phyloP scores from a whole-genome alignment of 1,284 basidiomycete genomes.

The Cryptococcus hybrid region DNA sequence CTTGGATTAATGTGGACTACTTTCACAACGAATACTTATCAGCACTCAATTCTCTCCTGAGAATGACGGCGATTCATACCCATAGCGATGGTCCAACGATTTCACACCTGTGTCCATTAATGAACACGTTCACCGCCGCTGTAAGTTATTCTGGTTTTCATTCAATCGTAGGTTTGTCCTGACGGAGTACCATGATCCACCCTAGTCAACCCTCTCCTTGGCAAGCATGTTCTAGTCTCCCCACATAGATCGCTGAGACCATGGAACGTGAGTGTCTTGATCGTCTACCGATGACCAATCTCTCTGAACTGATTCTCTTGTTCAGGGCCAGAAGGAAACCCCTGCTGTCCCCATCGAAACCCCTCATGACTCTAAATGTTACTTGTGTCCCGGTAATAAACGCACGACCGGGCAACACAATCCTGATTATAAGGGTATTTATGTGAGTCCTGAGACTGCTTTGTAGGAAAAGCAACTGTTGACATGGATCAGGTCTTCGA shows the following conservation, averaged over 20 bases:
- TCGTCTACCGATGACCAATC: not conserved
- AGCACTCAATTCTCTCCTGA: too few species aligned
- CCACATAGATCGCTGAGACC: conserved; percentile 62
- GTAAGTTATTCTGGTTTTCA: too few species aligned
- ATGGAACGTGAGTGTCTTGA: conserved; percentile 35
- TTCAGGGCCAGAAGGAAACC: conserved; percentile 72
- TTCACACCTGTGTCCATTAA: too few species aligned
- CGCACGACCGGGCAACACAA: conserved; percentile 73
- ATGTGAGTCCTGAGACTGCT: conserved; percentile 42
- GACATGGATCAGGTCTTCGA: conserved; percentile 56
- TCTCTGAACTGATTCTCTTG: not conserved
- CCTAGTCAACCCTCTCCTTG: conserved; percentile 49
- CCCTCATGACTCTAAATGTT: conserved; percentile 74
- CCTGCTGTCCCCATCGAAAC: conserved; percentile 60
- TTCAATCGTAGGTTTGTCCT: too few species aligned
- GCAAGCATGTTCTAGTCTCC: conserved; percentile 70
- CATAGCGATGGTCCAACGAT: too few species aligned
- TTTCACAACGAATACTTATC: too few species aligned
- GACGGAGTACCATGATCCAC: too few species aligned
- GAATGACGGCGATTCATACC: too few species aligned
- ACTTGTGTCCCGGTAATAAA: conserved; percentile 84
- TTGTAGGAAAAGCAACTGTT: not conserved
- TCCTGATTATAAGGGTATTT: conserved; percentile 67
- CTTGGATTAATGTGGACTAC: too few species aligned
- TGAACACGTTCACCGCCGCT: too few species aligned